A percentile compares a stretch with the other conserved stretches of the same genome.
These are phyloP conservation scores for Agastache rugosa DNA, from an alignment of 257 asterid species.

Conservation along the genomic window DNA sequence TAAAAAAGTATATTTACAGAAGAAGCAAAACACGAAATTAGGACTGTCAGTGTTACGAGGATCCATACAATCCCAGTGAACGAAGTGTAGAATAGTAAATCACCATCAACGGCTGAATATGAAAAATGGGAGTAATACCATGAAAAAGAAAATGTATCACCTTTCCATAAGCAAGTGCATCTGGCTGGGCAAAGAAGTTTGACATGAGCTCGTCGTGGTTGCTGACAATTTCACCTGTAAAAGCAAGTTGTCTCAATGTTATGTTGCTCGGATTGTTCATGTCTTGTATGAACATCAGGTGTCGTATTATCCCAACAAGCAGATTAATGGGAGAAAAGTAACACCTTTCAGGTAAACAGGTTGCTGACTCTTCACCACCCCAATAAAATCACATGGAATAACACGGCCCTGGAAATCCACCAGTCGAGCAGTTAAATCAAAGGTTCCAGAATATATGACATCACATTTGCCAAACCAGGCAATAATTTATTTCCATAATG, in stretches of 20 bases:
- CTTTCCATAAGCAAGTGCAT: slow-evolving; percentile 99
- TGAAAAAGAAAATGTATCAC: slow-evolving; percentile 40
- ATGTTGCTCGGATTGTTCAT: slow-evolving; percentile 12
- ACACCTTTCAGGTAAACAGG: slow-evolving; percentile 91
- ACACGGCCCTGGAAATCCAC: slow-evolving; percentile 85
- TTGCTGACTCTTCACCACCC: slow-evolving; percentile 94
- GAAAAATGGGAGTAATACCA: slow-evolving; percentile 16
- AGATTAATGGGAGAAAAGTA: slow-evolving; percentile 25
- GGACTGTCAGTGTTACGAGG: slow-evolving; percentile 2
- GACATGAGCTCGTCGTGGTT: slow-evolving; percentile 99
- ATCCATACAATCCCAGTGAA: slow-evolving; percentile 7
- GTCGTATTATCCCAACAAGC: slow-evolving; percentile 30
- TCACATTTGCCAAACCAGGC: slow-evolving; percentile 32
- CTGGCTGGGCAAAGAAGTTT: slow-evolving; percentile 99
- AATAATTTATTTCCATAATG: slow-evolving; percentile 13
- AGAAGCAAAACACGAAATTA: not conserved
- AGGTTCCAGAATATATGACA: slow-evolving; percentile 33
- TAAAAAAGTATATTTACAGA: not conserved
- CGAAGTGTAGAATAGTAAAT: not conserved
- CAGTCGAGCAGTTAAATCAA: slow-evolving; percentile 36
- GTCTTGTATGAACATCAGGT: slow-evolving; percentile 3
- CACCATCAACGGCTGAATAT: not conserved
- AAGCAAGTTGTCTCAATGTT: slow-evolving; percentile 38
- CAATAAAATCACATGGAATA: slow-evolving; percentile 97
- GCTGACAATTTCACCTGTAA: slow-evolving; percentile 86